Evolutionary conservation across 305 asterid species (phyloP).

Genomic region (Fraxinus dipetala): DNA sequence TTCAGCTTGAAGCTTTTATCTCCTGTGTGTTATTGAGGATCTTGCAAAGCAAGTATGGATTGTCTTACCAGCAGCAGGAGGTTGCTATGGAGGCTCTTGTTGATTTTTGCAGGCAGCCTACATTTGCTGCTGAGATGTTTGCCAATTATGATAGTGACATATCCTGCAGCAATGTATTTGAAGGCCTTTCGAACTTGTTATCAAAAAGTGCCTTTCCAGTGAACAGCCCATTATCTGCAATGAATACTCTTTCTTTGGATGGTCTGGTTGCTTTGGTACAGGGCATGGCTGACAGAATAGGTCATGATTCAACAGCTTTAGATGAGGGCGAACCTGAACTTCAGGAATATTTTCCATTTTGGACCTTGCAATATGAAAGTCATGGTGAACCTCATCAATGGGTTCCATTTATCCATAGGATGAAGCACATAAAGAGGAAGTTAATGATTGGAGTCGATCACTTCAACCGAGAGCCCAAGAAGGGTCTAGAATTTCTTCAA

Average conservation of each 20-base stretch:
- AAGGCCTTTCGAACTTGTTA: constrained; percentile 73
- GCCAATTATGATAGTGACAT: constrained; percentile 94
- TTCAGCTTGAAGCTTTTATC: constrained; percentile 86
- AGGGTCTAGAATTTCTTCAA: constrained; percentile 82
- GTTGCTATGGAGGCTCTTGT: constrained; percentile 96
- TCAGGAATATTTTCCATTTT: constrained; percentile 61
- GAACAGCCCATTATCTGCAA: constrained; percentile 75
- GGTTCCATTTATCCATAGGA: constrained; percentile 75
- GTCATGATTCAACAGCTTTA: constrained; percentile 48
- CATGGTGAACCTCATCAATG: constrained; percentile 60
- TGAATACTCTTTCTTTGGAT: constrained; percentile 83
- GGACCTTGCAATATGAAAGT: constrained; percentile 63
- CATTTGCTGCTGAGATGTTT: constrained; percentile 71
- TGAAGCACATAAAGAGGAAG: constrained; percentile 71
- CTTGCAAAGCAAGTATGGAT: constrained; percentile 75
- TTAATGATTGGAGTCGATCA: constrained; percentile 81
- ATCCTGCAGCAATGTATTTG: constrained; percentile 78
- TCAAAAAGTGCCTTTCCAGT: constrained; percentile 93
- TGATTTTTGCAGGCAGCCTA: constrained; percentile 93
- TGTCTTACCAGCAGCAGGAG: constrained; percentile 91
- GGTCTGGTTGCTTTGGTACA: constrained; percentile 85
- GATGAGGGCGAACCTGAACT: constrained; percentile 39
- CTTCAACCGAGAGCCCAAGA: constrained; percentile 80
- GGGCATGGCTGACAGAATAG: constrained; percentile 78
- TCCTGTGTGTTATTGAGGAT: constrained; percentile 75